These are phyloP conservation scores for Viola odorata DNA, from an alignment of 345 rosid genomes.

Conservation along the genomic window DNA sequence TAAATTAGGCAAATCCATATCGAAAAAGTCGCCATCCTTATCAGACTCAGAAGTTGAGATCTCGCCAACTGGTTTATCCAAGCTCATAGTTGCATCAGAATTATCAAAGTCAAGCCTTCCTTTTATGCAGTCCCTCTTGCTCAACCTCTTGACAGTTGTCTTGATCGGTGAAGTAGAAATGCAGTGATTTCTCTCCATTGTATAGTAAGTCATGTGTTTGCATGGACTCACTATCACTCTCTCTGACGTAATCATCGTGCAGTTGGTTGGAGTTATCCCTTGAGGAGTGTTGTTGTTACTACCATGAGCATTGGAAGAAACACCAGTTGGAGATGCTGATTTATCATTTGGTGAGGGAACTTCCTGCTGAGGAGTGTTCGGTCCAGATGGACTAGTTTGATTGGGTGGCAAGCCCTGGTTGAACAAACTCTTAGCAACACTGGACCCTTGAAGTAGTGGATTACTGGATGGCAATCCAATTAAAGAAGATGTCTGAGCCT, in stretches of 20 bases:
- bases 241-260: constrained; percentile 63
- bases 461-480: constrained; percentile 22
- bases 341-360: constrained; percentile 30
- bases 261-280: constrained; percentile 49
- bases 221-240: constrained; percentile 64
- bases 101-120: constrained; percentile 86
- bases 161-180: constrained; percentile 72
- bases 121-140: constrained; percentile 65
- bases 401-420: constrained; percentile 31
- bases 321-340: constrained; percentile 30
- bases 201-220: constrained; percentile 53
- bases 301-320: constrained; percentile 28
- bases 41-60: constrained; percentile 56
- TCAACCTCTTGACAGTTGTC: constrained; percentile 38
- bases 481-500: constrained; percentile 23
- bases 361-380: constrained; percentile 59
- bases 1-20: constrained; percentile 56
- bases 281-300: constrained; percentile 38
- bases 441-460: constrained; percentile 30
- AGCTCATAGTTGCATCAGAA: constrained; percentile 33
- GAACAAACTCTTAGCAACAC: constrained; percentile 70
- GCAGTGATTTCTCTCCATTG: constrained; percentile 64
- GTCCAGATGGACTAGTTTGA: constrained; percentile 44
- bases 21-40: constrained; percentile 47
- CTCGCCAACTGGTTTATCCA: constrained; percentile 32